A percentile compares a stretch with the other conserved stretches of the same genome.
phyloP scores from a whole-genome alignment of 257 asterid genomes.

The Salvia hispanica region DNA sequence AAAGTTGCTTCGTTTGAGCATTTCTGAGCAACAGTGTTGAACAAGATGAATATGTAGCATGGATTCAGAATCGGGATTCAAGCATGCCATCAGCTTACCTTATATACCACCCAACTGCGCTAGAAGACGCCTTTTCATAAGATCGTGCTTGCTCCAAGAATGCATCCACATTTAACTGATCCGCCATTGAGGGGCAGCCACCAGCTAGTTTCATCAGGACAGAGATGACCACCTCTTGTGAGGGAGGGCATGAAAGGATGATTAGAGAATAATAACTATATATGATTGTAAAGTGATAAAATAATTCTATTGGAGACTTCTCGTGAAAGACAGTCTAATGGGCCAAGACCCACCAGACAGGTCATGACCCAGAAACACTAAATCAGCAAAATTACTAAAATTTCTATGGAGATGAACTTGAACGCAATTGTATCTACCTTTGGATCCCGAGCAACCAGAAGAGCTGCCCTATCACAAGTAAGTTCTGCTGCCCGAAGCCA shows the following conservation, averaged over 20 bases:
- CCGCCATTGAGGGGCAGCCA: constrained; percentile 95
- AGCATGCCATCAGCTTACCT: constrained; percentile 45
- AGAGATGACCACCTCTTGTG: constrained; percentile 97
- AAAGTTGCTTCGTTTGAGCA: constrained; percentile 95
- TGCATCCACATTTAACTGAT: constrained; percentile 88
- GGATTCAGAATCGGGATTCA: constrained; percentile 22
- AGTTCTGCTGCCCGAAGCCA: constrained; percentile 99
- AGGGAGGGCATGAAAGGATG: constrained; percentile 53
- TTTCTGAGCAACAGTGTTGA: constrained; percentile 47
- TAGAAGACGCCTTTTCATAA: constrained; percentile 89
- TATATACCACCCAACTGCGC: constrained; percentile 93
- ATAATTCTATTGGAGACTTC: neutral
- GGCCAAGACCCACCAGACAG: too few species aligned
- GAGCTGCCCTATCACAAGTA: constrained; percentile 97
- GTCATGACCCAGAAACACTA: neutral
- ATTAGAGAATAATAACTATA: constrained; percentile 28
- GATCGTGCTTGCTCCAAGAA: constrained; percentile 99
- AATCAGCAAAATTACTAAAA: too few species aligned
- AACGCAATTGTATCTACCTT: constrained; percentile 54
- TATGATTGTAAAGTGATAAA: constrained; percentile 1
- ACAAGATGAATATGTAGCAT: constrained; percentile 11
- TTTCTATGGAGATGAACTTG: too few species aligned
- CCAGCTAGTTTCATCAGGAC: constrained; percentile 98
- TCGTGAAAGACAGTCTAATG: too few species aligned
- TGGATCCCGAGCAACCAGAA: constrained; percentile 89